Percentiles rank a stretch among this genome's conserved stretches.
These are phyloP conservation scores for Chaetomiaceae sp. DNA, from an alignment of 2,329 filamentous ascomycete species.

Conservation along the genomic window DNA sequence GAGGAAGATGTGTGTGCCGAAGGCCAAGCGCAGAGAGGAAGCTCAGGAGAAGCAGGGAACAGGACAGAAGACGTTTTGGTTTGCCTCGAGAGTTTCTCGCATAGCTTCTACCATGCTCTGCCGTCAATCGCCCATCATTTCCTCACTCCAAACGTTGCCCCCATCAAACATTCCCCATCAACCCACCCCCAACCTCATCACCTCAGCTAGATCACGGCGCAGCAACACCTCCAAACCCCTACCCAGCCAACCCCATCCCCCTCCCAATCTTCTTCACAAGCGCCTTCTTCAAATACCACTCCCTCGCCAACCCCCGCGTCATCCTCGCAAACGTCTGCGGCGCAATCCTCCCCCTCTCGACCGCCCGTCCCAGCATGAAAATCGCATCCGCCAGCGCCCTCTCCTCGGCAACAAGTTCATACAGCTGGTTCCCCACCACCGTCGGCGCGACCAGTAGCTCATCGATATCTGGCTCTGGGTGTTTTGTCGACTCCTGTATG, in stretches of 20 bases:
- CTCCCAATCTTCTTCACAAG: slow-evolving; percentile 70
- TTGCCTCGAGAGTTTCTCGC: too few relatives aligned
- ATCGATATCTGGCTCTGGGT: slow-evolving; percentile 73
- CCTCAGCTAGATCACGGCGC: too few relatives aligned
- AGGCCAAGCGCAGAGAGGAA: too few relatives aligned
- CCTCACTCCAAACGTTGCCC: background rate
- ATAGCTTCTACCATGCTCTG: background rate
- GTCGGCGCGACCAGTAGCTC: slow-evolving; percentile 91
- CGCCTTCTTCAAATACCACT: slow-evolving; percentile 82
- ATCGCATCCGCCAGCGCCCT: slow-evolving; percentile 80
- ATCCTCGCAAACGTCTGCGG: slow-evolving; percentile 74
- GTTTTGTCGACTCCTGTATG: slow-evolving; percentile 66
- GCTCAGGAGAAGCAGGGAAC: too few relatives aligned
- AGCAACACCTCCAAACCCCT: background rate
- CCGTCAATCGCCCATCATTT: too few relatives aligned
- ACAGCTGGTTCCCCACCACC: slow-evolving; percentile 88
- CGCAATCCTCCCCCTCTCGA: slow-evolving; percentile 67
- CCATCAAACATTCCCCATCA: background rate
- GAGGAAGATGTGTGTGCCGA: too few relatives aligned
- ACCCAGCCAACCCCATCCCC: slow-evolving; percentile 62
- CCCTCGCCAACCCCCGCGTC: slow-evolving; percentile 67
- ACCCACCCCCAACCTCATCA: background rate
- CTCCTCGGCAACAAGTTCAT: slow-evolving; percentile 84
- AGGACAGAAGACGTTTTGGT: too few relatives aligned
- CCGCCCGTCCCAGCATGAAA: slow-evolving; percentile 71